Conservation (phyloP, 2,329 filamentous ascomycete species). For the Xylaria sp. region DNA sequence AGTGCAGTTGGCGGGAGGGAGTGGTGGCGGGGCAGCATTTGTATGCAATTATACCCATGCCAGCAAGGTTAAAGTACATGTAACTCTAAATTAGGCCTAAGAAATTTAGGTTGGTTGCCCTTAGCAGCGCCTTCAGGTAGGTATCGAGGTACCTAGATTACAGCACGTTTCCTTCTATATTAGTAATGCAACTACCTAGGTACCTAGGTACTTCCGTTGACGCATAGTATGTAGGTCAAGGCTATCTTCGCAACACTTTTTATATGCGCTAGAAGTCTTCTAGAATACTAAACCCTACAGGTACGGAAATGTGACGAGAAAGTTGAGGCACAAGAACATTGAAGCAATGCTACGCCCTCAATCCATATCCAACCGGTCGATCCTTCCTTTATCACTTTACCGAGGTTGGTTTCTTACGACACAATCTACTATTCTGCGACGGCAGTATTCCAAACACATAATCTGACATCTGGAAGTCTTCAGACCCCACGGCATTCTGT, state of each 20-base stretch:
- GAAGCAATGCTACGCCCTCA: not conserved
- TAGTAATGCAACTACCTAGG: no score
- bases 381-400: not conserved
- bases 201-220: no score
- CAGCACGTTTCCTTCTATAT: no score
- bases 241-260: no score
- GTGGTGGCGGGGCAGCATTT: no score
- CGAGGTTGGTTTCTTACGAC: constrained; percentile 37
- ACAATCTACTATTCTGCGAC: constrained; percentile 45
- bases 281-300: not conserved
- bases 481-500: constrained; percentile 52
- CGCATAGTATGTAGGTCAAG: no score
- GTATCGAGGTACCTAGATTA: no score
- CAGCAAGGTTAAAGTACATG: no score
- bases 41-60: constrained; percentile 1
- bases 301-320: not conserved
- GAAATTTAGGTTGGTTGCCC: no score
- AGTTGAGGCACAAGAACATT: not conserved
- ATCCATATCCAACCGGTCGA: not conserved
- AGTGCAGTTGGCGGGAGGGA: not conserved
- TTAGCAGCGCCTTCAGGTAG: no score
- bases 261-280: not conserved
- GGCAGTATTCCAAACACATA: constrained; percentile 44
- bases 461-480: constrained; percentile 51
- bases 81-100: no score